Base-by-base conservation (phyloP, 805 yeast species). In the Hanseniaspora clermontiae region DNA sequence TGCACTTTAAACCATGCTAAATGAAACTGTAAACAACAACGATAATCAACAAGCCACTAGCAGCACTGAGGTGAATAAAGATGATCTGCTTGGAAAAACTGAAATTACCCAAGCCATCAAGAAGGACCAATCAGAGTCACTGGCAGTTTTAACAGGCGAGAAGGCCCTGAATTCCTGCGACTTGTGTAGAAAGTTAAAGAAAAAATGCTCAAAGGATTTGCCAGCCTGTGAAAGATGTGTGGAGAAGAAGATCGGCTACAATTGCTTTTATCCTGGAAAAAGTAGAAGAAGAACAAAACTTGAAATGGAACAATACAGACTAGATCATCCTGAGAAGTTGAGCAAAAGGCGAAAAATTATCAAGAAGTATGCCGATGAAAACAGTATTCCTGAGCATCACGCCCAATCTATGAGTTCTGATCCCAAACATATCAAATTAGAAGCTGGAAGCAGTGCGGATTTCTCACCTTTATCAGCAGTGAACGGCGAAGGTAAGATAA, bases 181-280 rank as follows among this genome's bases (percentile, higher is more conserved):
- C 17, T 62, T 79, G 42, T 78, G 82, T 61, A 67, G 81, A 51
- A 65, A 71, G 51, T 63, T 76, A 40, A 78, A 77, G 64, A 77
- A 77, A 64, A 74, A 73, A 60, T 78, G 82, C 61, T 67, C 76
- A 1, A 73, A 75, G 60, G 68, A 73, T 24, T 55, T 64, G 1
- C 80, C 81, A 0, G 64, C 60, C 17, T 78, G 82, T 60, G 57
- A 59, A 11, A 75, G 74, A 60, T 78, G 82, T 60, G 49, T 45
- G 11, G 72, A 67, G 5, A 52, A 29, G 19, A 38, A 24, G 57
- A 71, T 74, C 8, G 65, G 66, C 8, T 71, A 68, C 50, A 45
- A 48, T 1, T 77, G 81, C 61, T 66, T 65, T 43, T 77, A 77
- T 60, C 73, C 74, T 3, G 75, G 76, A 2, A 67, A 74, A 55